These are phyloP conservation scores for Pythium brachiatum DNA, from an alignment of 352 stramenopile species.

Conservation along the genomic window DNA sequence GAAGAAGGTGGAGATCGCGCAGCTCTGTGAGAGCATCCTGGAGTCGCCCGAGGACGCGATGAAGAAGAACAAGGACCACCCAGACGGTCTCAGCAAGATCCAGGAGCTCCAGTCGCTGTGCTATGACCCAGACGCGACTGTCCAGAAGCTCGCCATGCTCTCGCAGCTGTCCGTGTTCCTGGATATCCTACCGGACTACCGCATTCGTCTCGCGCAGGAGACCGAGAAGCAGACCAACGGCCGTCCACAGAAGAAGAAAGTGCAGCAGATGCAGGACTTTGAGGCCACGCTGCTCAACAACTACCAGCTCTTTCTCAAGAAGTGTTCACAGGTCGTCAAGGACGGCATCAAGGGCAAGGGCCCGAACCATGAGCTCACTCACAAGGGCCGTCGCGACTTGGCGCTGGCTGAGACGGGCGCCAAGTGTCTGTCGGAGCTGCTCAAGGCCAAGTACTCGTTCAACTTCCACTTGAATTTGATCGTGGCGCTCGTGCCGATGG, in stretches of 20 bases:
- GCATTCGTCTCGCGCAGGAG: slow-evolving; percentile 88
- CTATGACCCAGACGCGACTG: slow-evolving; percentile 64
- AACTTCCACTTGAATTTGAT: slow-evolving; percentile 88
- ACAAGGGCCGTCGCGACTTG: slow-evolving; percentile 43
- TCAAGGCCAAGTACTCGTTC: slow-evolving; percentile 84
- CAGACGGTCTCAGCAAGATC: slow-evolving; percentile 73
- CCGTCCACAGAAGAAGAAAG: slow-evolving; percentile 81
- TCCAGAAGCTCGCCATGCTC: slow-evolving; percentile 88
- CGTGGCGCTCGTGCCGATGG: slow-evolving; percentile 75
- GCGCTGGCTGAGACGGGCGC: slow-evolving; percentile 62
- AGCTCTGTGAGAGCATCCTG: slow-evolving; percentile 88
- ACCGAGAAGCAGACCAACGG: slow-evolving; percentile 74
- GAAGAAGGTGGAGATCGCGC: slow-evolving; percentile 89
- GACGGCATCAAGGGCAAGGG: slow-evolving; percentile 55
- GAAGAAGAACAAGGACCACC: slow-evolving; percentile 85
- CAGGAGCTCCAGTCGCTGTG: slow-evolving; percentile 73
- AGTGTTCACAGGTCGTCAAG: slow-evolving; percentile 59
- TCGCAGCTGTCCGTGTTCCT: slow-evolving; percentile 94
- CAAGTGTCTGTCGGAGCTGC: slow-evolving; percentile 71
- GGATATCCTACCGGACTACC: slow-evolving; percentile 95
- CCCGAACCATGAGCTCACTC: slow-evolving; percentile 35
- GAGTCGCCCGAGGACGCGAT: slow-evolving; percentile 85
- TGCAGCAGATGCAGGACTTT: slow-evolving; percentile 85
- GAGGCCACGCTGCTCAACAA: slow-evolving; percentile 71
- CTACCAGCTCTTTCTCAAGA: slow-evolving; percentile 85